Conservation (phyloP, 2,329 filamentous ascomycete species). For the Clarireedia paspali region DNA sequence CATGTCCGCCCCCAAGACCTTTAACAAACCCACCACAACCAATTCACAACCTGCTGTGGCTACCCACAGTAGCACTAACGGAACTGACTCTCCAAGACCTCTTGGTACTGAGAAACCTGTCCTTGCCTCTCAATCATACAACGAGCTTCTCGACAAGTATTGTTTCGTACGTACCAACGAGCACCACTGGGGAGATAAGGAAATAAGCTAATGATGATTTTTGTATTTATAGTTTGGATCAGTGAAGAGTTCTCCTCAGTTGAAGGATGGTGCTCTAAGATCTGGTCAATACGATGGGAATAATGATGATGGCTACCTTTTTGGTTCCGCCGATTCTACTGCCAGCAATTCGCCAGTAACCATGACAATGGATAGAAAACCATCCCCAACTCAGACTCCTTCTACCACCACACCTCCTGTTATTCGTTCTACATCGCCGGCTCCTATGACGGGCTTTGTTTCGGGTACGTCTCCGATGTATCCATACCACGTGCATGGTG, state of each 20-base stretch:
- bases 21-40: conserved; percentile 15
- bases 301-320: conserved; percentile 32
- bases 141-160: conserved; percentile 97
- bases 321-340: conserved; percentile 27
- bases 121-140: conserved; percentile 83
- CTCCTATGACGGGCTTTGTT: conserved; percentile 38
- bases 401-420: conserved; percentile 29
- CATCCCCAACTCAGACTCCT: conserved; percentile 18
- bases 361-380: conserved; percentile 22
- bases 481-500: conserved; percentile 26
- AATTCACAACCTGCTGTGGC: conserved; percentile 22
- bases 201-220: conserved; percentile 34
- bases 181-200: conserved; percentile 21
- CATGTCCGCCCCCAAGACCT: conserved; percentile 13
- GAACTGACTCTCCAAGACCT: conserved; percentile 44
- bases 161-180: conserved; percentile 86
- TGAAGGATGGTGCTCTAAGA: conserved; percentile 40
- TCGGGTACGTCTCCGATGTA: conserved; percentile 38
- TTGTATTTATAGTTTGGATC: conserved; percentile 48
- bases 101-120: conserved; percentile 53
- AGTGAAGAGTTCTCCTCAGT: conserved; percentile 45
- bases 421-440: conserved; percentile 36
- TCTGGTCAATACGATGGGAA: conserved; percentile 38
- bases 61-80: conserved; percentile 17
- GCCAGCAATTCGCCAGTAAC: conserved; percentile 29